Evolutionary conservation across 768 basidiomycete species (phyloP).

Genomic region (Suillus hirtellus): DNA sequence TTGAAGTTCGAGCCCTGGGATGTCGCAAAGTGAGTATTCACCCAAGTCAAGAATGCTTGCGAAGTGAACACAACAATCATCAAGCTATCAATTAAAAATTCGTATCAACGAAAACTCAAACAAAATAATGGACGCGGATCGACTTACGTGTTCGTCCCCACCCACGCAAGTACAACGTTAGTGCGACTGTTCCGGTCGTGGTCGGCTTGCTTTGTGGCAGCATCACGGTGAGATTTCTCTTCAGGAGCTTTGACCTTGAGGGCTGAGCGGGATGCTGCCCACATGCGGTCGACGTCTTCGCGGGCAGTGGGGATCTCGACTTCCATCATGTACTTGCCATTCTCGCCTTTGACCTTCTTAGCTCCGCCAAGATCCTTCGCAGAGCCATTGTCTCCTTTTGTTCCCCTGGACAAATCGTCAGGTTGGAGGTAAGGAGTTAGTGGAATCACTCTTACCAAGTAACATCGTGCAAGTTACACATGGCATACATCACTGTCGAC

Average conservation of each 20-base stretch:
- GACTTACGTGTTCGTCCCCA: conserved; percentile 81
- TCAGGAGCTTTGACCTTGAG: conserved; percentile 69
- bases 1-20: conserved; percentile 66
- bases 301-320: conserved; percentile 78
- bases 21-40: conserved; percentile 54
- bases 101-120: conserved; percentile 10
- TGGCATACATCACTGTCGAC: conserved; percentile 80
- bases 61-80: conserved; percentile 80
- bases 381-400: conserved; percentile 88
- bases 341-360: conserved; percentile 83
- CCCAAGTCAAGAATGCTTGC: conserved; percentile 73
- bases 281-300: conserved; percentile 88
- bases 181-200: conserved; percentile 82
- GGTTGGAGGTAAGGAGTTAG: conserved; percentile 1
- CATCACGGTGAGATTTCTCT: conserved; percentile 79
- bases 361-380: conserved; percentile 88
- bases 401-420: conserved; percentile 56
- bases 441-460: conserved; percentile 49
- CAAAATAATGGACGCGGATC: conserved; percentile 11
- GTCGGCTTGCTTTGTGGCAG: conserved; percentile 87
- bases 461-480: conserved; percentile 91
- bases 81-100: conserved; percentile 38
- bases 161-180: conserved; percentile 82
- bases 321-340: conserved; percentile 86
- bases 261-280: conserved; percentile 73